Evolutionary conservation across 2,329 filamentous ascomycete genomes (phyloP).

Genomic region (Cercospora sesami): DNA sequence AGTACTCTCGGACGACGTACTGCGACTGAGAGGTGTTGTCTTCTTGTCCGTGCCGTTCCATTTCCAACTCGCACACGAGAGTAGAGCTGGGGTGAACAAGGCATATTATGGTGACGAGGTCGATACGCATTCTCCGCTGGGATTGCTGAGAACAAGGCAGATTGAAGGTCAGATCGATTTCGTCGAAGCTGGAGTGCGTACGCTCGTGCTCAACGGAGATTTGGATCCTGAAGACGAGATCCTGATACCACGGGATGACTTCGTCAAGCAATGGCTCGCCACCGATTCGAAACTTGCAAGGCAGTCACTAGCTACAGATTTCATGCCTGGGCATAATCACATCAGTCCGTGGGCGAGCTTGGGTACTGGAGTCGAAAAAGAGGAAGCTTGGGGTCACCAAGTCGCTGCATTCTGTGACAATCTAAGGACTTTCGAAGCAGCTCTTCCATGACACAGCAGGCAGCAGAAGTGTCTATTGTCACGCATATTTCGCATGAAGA

Average conservation of each 20-base stretch:
- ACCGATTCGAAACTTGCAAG: constrained; percentile 22
- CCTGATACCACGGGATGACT: constrained; percentile 26
- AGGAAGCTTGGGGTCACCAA: constrained; percentile 34
- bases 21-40: constrained; percentile 29
- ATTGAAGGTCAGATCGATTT: constrained; percentile 21
- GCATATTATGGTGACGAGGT: constrained; percentile 30
- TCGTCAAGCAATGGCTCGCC: constrained; percentile 29
- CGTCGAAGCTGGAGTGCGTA: constrained; percentile 19
- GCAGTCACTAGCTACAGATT: constrained; percentile 28
- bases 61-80: constrained; percentile 21
- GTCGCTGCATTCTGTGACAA: constrained; percentile 29
- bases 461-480: background rate
- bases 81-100: constrained; percentile 21
- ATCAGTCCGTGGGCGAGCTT: constrained; percentile 30
- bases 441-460: background rate
- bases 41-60: constrained; percentile 33
- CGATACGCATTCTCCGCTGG: constrained; percentile 25
- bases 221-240: constrained; percentile 35
- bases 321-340: constrained; percentile 34
- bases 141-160: constrained; percentile 26
- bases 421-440: constrained; percentile 21
- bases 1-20: constrained; percentile 18
- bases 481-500: background rate
- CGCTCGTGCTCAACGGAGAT: constrained; percentile 30
- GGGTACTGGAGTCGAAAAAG: constrained; percentile 29